Evolutionary conservation across 768 basidiomycete genomes (phyloP).

Genomic region (Mycena venus): DNA sequence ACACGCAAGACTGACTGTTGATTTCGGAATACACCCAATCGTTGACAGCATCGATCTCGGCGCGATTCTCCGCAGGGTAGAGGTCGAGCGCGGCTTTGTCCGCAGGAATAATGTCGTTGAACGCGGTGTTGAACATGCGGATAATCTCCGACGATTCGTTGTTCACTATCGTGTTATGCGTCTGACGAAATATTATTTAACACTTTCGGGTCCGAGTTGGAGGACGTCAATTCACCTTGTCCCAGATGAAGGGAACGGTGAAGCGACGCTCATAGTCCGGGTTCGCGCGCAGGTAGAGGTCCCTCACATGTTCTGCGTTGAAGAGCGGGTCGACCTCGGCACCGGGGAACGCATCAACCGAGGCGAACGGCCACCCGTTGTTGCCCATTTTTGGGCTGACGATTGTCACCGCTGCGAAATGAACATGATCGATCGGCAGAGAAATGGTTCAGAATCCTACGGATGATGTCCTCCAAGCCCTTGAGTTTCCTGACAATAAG

Average conservation of each 20-base stretch:
- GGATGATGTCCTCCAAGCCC: conserved; percentile 87
- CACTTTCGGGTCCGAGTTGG: not conserved
- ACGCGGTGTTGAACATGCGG: conserved; percentile 90
- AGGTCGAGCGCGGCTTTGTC: conserved; percentile 60
- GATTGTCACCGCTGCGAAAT: conserved; percentile 80
- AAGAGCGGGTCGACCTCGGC: conserved; percentile 84
- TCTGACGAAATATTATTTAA: not conserved
- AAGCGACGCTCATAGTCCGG: conserved; percentile 83
- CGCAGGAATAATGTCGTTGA: conserved; percentile 78
- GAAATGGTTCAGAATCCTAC: conserved; percentile 58
- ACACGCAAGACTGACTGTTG: conserved; percentile 69
- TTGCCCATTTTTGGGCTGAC: conserved; percentile 91
- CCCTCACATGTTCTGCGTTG: conserved; percentile 78
- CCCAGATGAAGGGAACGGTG: conserved; percentile 94
- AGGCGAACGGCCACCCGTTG: conserved; percentile 91
- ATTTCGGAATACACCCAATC: conserved; percentile 89
- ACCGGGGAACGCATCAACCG: conserved; percentile 74
- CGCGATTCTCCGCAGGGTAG: conserved; percentile 53
- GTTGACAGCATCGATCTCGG: conserved; percentile 88
- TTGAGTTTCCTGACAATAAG: conserved; percentile 93
- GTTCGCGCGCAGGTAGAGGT: conserved; percentile 85
- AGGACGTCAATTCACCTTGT: conserved; percentile 72
- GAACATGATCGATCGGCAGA: not conserved
- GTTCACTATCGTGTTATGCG: conserved; percentile 84
- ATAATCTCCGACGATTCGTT: conserved; percentile 98